Conservation (phyloP, 2,329 filamentous ascomycete species). For the Hypomyces rosellus region DNA sequence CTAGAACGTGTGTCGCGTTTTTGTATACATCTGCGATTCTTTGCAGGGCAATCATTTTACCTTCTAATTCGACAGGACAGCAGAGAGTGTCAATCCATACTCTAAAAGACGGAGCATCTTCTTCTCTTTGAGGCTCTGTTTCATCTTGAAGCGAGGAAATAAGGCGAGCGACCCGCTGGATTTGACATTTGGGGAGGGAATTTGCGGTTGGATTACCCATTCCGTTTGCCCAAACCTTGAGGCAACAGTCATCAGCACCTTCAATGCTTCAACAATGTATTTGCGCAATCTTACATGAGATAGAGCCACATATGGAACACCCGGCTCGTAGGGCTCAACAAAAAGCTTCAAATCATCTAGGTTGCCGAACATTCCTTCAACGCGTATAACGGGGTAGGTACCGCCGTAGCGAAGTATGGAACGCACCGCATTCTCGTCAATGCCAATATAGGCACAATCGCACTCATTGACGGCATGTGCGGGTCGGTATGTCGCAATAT, state of each 20-base stretch:
- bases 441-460: conserved; percentile 16
- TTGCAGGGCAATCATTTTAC: conserved; percentile 23
- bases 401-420: conserved; percentile 13
- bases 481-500: conserved; percentile 21
- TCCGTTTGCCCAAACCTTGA: conserved; percentile 30
- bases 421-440: conserved; percentile 14
- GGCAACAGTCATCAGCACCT: no score
- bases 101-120: conserved; percentile 11
- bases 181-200: conserved; percentile 25
- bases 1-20: conserved; percentile 25
- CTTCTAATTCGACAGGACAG: conserved; percentile 21
- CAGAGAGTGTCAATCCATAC: conserved; percentile 31
- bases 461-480: conserved; percentile 18
- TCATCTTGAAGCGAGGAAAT: conserved; percentile 16
- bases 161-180: conserved; percentile 20
- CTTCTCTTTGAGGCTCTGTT: neutral
- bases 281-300: conserved; percentile 22
- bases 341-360: conserved; percentile 13
- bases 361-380: conserved; percentile 5
- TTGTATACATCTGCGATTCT: conserved; percentile 29
- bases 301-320: conserved; percentile 26
- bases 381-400: conserved; percentile 16
- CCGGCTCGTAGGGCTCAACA: conserved; percentile 18
- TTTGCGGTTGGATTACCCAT: conserved; percentile 26
- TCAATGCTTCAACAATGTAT: neutral